Evolutionary conservation across 331 rosid genomes (phyloP), one percentile per base, ranked within the genome.

Genomic region (Arachis monticola): DNA sequence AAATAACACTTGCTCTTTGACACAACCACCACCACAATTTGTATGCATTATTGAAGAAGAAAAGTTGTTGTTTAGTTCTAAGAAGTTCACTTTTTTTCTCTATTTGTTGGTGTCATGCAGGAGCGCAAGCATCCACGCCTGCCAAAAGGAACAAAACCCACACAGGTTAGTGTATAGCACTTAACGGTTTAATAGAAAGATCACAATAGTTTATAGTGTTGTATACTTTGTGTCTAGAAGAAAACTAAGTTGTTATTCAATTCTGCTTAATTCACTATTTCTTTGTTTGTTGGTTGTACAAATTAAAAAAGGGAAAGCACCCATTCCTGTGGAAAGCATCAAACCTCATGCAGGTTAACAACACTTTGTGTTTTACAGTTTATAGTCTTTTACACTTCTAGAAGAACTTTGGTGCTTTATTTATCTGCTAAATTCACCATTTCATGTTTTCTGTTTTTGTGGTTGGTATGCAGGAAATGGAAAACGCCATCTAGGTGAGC

Each of bases 171-270:
- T 7, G 2, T 4, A 42, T 7, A 42, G 46, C 46, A 42, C 46
- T 4, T 4, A 42, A 42, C 7, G 46, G 30, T 42, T 42, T 42
- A 4, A 7, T 7, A 42, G 46, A 42, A 42, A 7, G 7, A 42
- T 7, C 46, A 42, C 46, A 42, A 42, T 7, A 42, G 7, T 42
- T 42, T 42, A 42, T 42, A 42, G 46, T 5, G 88, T 88, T 0
- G 75, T 46, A 6, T 7, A 1, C 30, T 27, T 27, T 27, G 30
- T 27, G 30, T 27, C 30, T 27, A 0, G 30, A 27, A 27, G 30
- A 27, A 27, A 27, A 27, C 30, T 27, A 27, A 27, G 30, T 46
- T 46, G 51, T 46, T 46, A 2, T 8, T 46, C 6, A 48, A 1
- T 6, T 10, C 10, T 10, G 58, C 17, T 52, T 3, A 52, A 52